A percentile compares a stretch with the other conserved stretches of the same genome.
These are phyloP conservation scores for Capillidium rhysosporum DNA, from an alignment of 371 early-diverging fungal genomes.

Conservation along the genomic window DNA sequence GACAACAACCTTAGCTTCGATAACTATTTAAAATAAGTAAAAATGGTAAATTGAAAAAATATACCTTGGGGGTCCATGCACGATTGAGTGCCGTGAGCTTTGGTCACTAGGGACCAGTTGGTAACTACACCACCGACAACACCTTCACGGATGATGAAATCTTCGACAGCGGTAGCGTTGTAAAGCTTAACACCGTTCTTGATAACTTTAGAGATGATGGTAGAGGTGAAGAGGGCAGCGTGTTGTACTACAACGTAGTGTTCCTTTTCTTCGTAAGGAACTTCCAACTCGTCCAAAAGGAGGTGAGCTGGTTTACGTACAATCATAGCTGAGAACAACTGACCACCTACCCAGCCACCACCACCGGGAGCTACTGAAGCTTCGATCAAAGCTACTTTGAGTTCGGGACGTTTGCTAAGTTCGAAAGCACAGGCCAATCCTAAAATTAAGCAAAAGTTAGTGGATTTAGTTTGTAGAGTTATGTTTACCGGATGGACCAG, in stretches of 20 bases:
- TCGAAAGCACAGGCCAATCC: slow-evolving; percentile 44
- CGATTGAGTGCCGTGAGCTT: slow-evolving; percentile 42
- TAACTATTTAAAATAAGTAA: slow-evolving; percentile 10
- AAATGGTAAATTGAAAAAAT: not conserved
- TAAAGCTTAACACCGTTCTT: slow-evolving; percentile 48
- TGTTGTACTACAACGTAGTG: slow-evolving; percentile 51
- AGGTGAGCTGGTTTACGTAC: slow-evolving; percentile 50
- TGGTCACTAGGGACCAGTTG: slow-evolving; percentile 54
- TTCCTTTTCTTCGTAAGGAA: slow-evolving; percentile 52
- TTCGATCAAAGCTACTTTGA: slow-evolving; percentile 43
- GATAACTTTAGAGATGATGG: slow-evolving; percentile 43
- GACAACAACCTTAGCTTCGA: slow-evolving; percentile 44
- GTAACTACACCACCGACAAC: slow-evolving; percentile 39
- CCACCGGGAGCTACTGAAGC: slow-evolving; percentile 45
- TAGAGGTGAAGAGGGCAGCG: slow-evolving; percentile 55
- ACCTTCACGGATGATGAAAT: slow-evolving; percentile 43
- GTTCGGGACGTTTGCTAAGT: slow-evolving; percentile 36
- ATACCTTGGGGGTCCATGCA: slow-evolving; percentile 53
- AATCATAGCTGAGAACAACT: slow-evolving; percentile 43
- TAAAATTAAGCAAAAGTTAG: slow-evolving; percentile 5
- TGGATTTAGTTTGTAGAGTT: not conserved
- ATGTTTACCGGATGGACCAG: slow-evolving; percentile 33
- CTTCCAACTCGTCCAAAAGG: slow-evolving; percentile 35
- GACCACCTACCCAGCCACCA: slow-evolving; percentile 61
- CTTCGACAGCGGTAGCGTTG: slow-evolving; percentile 56